phyloP scores from a whole-genome alignment of 371 early-diverging fungal species.

The Zancudomyces culisetae region DNA sequence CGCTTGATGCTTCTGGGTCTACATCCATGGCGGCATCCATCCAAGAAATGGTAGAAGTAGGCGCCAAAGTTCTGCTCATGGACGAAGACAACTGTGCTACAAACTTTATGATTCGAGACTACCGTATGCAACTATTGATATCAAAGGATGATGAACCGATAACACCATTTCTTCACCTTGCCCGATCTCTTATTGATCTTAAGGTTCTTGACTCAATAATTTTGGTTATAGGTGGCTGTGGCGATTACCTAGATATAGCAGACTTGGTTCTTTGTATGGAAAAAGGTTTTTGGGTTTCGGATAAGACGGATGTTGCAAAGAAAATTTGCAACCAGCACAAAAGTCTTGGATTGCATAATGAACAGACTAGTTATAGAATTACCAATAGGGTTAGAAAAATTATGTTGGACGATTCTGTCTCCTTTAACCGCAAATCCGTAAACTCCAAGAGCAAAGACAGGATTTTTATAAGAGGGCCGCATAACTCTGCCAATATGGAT shows the following conservation, averaged over 20 bases:
- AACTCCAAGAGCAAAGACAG: conserved; percentile 5
- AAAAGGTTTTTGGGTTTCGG: conserved; percentile 16
- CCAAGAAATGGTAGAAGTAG: conserved; percentile 29
- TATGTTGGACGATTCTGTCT: conserved; percentile 4
- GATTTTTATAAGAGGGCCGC: conserved; percentile 8
- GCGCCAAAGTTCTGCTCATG: conserved; percentile 18
- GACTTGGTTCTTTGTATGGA: conserved; percentile 28
- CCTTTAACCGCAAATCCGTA: conserved; percentile 6
- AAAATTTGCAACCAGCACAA: conserved; percentile 19
- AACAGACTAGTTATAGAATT: conserved; percentile 7
- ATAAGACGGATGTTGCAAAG: conserved; percentile 22
- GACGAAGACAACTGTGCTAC: conserved; percentile 41
- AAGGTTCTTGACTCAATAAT: conserved; percentile 9
- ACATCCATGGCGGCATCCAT: conserved; percentile 37
- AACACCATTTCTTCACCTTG: conserved; percentile 29
- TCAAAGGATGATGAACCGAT: conserved; percentile 27
- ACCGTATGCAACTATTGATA: conserved; percentile 29
- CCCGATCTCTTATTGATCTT: conserved; percentile 19
- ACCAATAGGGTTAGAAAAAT: conserved; percentile 1
- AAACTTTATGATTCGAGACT: conserved; percentile 33
- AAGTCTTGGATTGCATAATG: conserved; percentile 6
- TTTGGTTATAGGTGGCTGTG: conserved; percentile 34
- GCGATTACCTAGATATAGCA: conserved; percentile 33
- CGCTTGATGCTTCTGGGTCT: conserved; percentile 28
- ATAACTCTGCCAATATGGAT: conserved; percentile 2